A percentile compares a stretch with the other conserved stretches of the same genome.
Evolutionary conservation across 768 basidiomycete species (phyloP).

Genomic region (Phaffia tasmanica): DNA sequence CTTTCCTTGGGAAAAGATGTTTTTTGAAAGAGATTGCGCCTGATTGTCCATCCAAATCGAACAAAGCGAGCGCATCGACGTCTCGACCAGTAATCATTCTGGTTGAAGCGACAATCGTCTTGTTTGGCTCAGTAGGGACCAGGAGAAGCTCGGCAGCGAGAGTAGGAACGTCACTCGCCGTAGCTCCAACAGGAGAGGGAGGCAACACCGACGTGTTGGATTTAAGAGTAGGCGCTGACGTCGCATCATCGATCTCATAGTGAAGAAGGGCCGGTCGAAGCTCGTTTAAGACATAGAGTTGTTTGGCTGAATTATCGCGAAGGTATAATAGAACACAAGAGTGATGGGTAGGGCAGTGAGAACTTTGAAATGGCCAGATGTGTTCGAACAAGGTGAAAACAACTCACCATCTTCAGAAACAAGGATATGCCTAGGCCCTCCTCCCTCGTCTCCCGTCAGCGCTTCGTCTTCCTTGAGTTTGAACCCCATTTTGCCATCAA

Average conservation of each 20-base stretch:
- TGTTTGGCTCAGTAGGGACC: neutral
- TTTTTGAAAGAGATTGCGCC: slow-evolving; percentile 12
- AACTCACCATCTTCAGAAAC: slow-evolving; percentile 19
- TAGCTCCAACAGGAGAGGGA: slow-evolving; percentile 5
- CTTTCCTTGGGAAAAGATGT: slow-evolving; percentile 16
- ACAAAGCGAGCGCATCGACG: slow-evolving; percentile 15
- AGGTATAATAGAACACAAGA: neutral
- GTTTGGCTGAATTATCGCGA: neutral
- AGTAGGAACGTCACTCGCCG: neutral
- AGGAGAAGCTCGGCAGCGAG: slow-evolving; percentile 21
- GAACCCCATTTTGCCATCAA: slow-evolving; percentile 9
- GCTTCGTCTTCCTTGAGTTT: slow-evolving; percentile 3
- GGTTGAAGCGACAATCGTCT: slow-evolving; percentile 14
- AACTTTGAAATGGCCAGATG: neutral
- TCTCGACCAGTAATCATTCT: slow-evolving; percentile 17
- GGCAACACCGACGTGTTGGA: slow-evolving; percentile 23
- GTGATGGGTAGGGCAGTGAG: neutral
- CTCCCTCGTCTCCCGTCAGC: slow-evolving; percentile 23
- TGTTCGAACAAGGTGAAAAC: neutral
- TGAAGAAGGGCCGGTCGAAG: slow-evolving; percentile 18
- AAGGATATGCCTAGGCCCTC: slow-evolving; percentile 22
- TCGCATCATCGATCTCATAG: neutral
- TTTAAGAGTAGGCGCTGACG: neutral
- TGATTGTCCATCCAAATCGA: neutral
- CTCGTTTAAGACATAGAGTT: slow-evolving; percentile 25